Base-by-base conservation (phyloP, 1,139 yeast genomes). In the Kluyveromyces marxianus region DNA sequence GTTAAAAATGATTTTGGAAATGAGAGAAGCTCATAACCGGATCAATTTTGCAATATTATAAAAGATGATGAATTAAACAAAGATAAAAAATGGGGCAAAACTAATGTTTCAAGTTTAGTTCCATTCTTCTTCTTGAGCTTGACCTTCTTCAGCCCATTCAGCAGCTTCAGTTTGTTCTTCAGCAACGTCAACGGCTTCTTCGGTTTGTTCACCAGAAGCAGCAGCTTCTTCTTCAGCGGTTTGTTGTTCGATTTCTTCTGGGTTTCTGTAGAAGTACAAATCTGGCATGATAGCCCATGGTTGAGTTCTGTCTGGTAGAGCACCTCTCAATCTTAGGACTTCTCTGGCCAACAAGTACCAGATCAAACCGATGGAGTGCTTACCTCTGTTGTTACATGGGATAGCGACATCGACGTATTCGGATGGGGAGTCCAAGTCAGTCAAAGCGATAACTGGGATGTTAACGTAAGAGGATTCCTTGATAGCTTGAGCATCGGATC, bases 301-400 rank as follows among this genome's bases (percentile, higher is more conserved):
- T 74, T 94, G 87, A 65, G 87, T 72, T 83, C 99, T 90, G 88
- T 86, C 88, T 71, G 95, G 90, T 67, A 92, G 77, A 71, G 90
- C 84, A 71, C 99, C 98, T 81, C 97, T 87, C 75, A 92, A 85
- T 82, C 99, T 88, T 73, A 92, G 84, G 68, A 92, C 97, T 80
- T 92, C 99, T 80, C 99, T 89, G 69, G 98, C 95, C 68, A 92
- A 74, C 77, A 92, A 80, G 96, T 96, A 92, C 98, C 98, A 92
- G 83, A 92, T 81, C 72, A 92, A 86, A 84, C 99, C 99, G 65
- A 92, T 88, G 63, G 98, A 89, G 89, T 92, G 97, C 80, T 92
- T 89, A 80, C 97, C 96, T 83, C 94, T 92, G 96, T 92, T 92
- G 90, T 92, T 92, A 79, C 97, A 87, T 78, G 99, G 99, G 74